Conservation (phyloP, 768 basidiomycete species). For the Psilocybe sp. region DNA sequence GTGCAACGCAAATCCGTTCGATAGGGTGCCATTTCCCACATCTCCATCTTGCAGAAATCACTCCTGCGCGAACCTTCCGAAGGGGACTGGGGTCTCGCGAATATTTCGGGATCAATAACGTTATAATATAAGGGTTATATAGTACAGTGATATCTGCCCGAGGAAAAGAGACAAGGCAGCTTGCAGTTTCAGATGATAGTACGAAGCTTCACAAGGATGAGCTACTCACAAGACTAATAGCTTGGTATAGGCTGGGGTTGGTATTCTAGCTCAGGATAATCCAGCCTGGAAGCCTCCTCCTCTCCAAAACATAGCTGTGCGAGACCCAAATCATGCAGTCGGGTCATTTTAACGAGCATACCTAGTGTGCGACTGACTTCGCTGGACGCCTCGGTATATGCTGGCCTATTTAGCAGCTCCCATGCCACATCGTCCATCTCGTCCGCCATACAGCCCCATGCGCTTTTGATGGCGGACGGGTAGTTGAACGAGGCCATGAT, state of each 20-base stretch:
- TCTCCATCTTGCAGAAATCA: no score
- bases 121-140: no score
- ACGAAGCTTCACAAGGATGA: neutral
- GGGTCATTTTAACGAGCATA: constrained; percentile 74
- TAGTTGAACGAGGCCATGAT: constrained; percentile 66
- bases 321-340: constrained; percentile 70
- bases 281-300: constrained; percentile 16
- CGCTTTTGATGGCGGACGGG: constrained; percentile 57
- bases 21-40: no score
- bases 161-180: no score
- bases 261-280: neutral
- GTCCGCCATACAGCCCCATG: constrained; percentile 67
- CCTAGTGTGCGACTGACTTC: constrained; percentile 40
- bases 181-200: no score
- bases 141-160: no score
- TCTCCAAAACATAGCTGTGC: constrained; percentile 55
- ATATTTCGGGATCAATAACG: no score
- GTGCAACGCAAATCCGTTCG: no score
- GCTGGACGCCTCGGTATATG: constrained; percentile 32
- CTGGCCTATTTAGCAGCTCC: constrained; percentile 51
- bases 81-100: no score
- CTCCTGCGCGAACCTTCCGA: no score
- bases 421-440: constrained; percentile 69
- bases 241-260: neutral
- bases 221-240: neutral